These are phyloP conservation scores for Acrodontium crateriforme DNA, from an alignment of 2,329 filamentous ascomycete species.

Conservation along the genomic window DNA sequence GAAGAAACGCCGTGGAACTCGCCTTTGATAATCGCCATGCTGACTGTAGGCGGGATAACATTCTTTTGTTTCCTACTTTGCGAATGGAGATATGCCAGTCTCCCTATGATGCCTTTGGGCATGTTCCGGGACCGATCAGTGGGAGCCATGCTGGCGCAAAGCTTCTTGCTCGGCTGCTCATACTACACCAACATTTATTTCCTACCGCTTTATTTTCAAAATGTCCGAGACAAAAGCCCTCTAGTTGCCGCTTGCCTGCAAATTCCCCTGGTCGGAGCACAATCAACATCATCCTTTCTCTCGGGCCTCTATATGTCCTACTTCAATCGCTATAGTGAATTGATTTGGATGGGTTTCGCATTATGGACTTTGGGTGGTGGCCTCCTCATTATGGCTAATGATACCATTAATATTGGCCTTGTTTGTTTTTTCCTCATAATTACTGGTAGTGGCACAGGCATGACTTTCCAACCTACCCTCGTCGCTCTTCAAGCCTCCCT, in stretches of 20 bases:
- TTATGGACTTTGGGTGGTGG: constrained; percentile 40
- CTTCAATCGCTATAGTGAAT: constrained; percentile 42
- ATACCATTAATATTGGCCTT: constrained; percentile 30
- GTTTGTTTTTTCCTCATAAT: constrained; percentile 40
- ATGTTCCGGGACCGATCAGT: constrained; percentile 44
- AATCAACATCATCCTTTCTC: constrained; percentile 33
- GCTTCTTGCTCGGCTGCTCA: constrained; percentile 45
- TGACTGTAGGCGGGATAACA: constrained; percentile 35
- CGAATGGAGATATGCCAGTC: constrained; percentile 40
- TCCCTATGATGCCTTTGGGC: constrained; percentile 45
- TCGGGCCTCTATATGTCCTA: constrained; percentile 47
- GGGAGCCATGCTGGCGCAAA: constrained; percentile 42
- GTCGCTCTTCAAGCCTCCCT: constrained; percentile 39
- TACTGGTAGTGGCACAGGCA: constrained; percentile 40
- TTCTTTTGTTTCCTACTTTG: constrained; percentile 38
- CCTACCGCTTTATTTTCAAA: constrained; percentile 49
- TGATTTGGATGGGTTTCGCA: constrained; percentile 39
- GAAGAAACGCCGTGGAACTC: constrained; percentile 38
- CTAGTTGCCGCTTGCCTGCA: constrained; percentile 39
- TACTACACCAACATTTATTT: constrained; percentile 49
- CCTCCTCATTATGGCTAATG: constrained; percentile 37
- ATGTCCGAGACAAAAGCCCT: constrained; percentile 34
- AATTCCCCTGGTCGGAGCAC: constrained; percentile 35
- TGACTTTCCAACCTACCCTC: constrained; percentile 38
- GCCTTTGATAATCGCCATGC: constrained; percentile 46